phyloP scores from a whole-genome alignment of 768 basidiomycete genomes.

The Phylloporus sp. region DNA sequence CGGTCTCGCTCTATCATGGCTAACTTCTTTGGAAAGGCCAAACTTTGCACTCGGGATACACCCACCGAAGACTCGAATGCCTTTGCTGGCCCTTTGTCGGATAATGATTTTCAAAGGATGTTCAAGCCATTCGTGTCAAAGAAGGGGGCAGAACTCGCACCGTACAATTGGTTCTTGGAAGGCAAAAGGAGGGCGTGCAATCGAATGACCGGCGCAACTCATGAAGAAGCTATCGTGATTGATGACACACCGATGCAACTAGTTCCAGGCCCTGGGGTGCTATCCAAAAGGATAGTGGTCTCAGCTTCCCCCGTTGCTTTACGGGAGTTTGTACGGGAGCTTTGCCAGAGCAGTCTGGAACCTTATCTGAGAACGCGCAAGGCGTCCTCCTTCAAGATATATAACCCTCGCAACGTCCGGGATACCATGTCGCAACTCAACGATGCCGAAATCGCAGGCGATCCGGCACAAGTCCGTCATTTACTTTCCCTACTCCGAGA shows the following conservation, averaged over 20 bases:
- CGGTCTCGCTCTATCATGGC: slow-evolving; percentile 74
- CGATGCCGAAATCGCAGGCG: slow-evolving; percentile 74
- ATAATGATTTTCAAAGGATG: slow-evolving; percentile 63
- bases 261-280: slow-evolving; percentile 4
- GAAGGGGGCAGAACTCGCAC: slow-evolving; percentile 69
- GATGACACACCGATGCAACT: slow-evolving; percentile 29
- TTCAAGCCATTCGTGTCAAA: slow-evolving; percentile 81
- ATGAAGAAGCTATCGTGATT: slow-evolving; percentile 54
- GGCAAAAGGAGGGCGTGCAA: slow-evolving; percentile 23
- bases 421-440: slow-evolving; percentile 57
- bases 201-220: slow-evolving; percentile 19
- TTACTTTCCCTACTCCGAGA: slow-evolving; percentile 59
- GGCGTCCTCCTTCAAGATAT: slow-evolving; percentile 25
- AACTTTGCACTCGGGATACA: slow-evolving; percentile 27
- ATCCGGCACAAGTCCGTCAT: slow-evolving; percentile 62
- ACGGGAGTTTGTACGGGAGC: slow-evolving; percentile 17
- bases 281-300: neutral
- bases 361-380: slow-evolving; percentile 15
- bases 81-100: slow-evolving; percentile 32
- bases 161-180: slow-evolving; percentile 61
- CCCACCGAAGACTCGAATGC: slow-evolving; percentile 25
- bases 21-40: slow-evolving; percentile 70
- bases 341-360: slow-evolving; percentile 29
- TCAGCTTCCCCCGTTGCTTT: neutral
- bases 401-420: slow-evolving; percentile 37